phyloP scores from a whole-genome alignment of 2,329 filamentous ascomycete genomes.

The Simplicillium aogashimaense region DNA sequence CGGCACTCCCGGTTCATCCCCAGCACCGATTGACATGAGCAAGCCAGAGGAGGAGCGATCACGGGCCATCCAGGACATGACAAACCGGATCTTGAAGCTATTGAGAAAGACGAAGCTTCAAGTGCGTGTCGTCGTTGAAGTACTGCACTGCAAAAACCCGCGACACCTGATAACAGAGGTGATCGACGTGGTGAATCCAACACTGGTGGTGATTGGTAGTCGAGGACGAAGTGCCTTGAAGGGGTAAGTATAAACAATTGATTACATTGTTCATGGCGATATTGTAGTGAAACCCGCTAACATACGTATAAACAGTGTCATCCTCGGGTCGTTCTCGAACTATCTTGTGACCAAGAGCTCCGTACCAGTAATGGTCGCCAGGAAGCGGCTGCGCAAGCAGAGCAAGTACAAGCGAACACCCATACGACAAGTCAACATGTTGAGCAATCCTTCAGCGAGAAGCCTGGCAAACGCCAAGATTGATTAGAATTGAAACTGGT shows the following conservation, averaged over 20 bases:
- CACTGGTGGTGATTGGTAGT: conserved; percentile 85
- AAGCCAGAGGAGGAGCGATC: conserved; percentile 70
- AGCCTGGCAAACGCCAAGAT: conserved; percentile 65
- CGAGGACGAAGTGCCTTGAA: conserved; percentile 86
- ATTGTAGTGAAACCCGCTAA: conserved; percentile 16
- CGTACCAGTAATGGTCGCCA: conserved; percentile 94
- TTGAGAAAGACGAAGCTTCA: conserved; percentile 86
- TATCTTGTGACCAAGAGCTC: conserved; percentile 96
- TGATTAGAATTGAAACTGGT: conserved; percentile 38
- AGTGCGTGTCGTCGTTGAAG: conserved; percentile 87
- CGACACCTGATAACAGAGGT: conserved; percentile 95
- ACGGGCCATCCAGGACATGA: conserved; percentile 74
- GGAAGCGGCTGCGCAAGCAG: conserved; percentile 82
- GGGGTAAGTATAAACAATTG: conserved; percentile 51
- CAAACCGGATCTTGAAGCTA: conserved; percentile 72
- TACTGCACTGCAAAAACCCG: conserved; percentile 96
- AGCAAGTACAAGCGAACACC: conserved; percentile 63
- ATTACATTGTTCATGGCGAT: conserved; percentile 2
- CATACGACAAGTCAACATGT: conserved; percentile 70
- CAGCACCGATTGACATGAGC: conserved; percentile 40
- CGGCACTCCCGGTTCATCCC: conserved; percentile 30
- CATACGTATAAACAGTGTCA: conserved; percentile 51
- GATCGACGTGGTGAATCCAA: conserved; percentile 87
- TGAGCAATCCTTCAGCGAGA: conserved; percentile 57
- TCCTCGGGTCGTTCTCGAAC: conserved; percentile 93